Percentiles rank a stretch among this genome's conserved stretches.
Evolutionary conservation across 257 asterid species (phyloP).

Genomic region (Orobanche coerulescens): DNA sequence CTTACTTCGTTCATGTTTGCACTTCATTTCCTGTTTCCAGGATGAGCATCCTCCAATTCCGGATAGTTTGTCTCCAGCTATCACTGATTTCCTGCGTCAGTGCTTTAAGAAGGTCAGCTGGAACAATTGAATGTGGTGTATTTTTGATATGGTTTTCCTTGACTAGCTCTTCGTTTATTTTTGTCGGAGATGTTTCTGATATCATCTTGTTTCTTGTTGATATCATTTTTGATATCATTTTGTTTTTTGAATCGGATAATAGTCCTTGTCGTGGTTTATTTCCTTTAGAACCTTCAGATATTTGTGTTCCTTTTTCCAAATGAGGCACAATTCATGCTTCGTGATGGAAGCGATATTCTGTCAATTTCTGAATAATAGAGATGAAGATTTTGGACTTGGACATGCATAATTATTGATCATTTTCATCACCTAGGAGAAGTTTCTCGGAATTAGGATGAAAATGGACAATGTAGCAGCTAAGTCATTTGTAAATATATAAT

Average conservation of each 20-base stretch:
- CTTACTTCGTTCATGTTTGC: constrained; percentile 17
- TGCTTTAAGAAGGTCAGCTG: constrained; percentile 65
- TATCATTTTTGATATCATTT: too few relatives aligned
- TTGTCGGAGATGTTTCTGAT: constrained; percentile 9
- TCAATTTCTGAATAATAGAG: not conserved
- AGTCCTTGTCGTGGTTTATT: not conserved
- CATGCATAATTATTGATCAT: not conserved
- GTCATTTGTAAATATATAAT: not conserved
- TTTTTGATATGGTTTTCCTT: constrained; percentile 1
- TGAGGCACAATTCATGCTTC: constrained; percentile 7
- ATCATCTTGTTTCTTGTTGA: too few relatives aligned
- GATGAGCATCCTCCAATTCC: constrained; percentile 70
- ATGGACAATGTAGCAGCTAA: constrained; percentile 1
- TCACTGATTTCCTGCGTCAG: constrained; percentile 56
- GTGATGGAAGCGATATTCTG: not conserved
- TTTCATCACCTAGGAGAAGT: not conserved
- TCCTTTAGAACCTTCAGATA: not conserved
- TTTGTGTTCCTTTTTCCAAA: not conserved
- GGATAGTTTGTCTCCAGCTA: constrained; percentile 50
- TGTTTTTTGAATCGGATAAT: constrained; percentile 4
- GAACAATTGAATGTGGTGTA: constrained; percentile 8
- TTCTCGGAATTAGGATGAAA: not conserved
- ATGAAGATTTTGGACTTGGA: not conserved
- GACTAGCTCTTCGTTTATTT: not conserved
- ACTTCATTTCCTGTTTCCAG: constrained; percentile 31